Evolutionary conservation across 345 rosid species (phyloP).

Genomic region (Rhizophora mangle): DNA sequence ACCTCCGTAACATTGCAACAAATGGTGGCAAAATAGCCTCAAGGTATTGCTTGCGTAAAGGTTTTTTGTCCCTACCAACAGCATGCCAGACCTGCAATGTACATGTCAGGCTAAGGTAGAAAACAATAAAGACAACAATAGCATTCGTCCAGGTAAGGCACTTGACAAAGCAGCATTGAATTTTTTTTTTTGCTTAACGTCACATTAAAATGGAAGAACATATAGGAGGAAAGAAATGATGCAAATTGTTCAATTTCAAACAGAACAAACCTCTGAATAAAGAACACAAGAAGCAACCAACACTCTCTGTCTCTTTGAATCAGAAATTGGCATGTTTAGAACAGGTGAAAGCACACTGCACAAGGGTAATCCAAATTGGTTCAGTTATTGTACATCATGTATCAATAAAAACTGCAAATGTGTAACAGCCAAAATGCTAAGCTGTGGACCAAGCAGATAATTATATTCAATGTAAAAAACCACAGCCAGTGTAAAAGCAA

Average conservation of each 20-base stretch:
- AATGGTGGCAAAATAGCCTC: constrained; percentile 95
- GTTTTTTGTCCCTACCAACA: constrained; percentile 73
- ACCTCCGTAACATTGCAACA: constrained; percentile 93
- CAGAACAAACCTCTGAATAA: constrained; percentile 90
- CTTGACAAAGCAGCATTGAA: constrained; percentile 5
- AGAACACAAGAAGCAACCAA: constrained; percentile 95
- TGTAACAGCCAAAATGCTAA: not conserved
- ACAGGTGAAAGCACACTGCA: constrained; percentile 96
- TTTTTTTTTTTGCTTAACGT: constrained; percentile 7
- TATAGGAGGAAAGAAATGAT: constrained; percentile 22
- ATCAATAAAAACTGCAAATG: constrained; percentile 9
- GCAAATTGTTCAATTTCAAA: constrained; percentile 9
- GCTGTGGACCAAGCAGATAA: not conserved
- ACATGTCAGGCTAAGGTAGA: constrained; percentile 16
- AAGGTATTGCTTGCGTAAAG: constrained; percentile 89
- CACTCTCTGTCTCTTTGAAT: constrained; percentile 96
- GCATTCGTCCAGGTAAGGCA: constrained; percentile 13
- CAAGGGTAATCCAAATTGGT: constrained; percentile 23
- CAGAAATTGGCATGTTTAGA: constrained; percentile 93
- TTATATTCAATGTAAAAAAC: not conserved
- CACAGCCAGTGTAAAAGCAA: not conserved
- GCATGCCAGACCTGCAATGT: constrained; percentile 90
- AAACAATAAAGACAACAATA: constrained; percentile 17
- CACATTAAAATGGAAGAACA: constrained; percentile 12
- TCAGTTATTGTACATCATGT: constrained; percentile 13